These are phyloP conservation scores for Globisporangium cystogenes DNA, from an alignment of 352 stramenopile species.

Conservation along the genomic window DNA sequence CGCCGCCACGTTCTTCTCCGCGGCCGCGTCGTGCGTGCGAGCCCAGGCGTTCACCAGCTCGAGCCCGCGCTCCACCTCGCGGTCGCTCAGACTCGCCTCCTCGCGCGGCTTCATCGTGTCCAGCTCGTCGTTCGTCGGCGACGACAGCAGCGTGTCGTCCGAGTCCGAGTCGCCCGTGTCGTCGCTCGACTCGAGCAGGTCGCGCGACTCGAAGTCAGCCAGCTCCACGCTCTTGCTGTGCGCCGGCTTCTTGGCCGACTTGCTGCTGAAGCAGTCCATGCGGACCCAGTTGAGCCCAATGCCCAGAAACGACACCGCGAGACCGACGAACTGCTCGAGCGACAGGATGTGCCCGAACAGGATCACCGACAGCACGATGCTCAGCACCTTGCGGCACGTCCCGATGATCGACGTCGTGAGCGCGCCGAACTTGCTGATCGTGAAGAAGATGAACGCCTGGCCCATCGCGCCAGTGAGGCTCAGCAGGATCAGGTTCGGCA, in stretches of 20 bases:
- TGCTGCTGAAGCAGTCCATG: constrained; percentile 43
- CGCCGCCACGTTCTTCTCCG: background rate
- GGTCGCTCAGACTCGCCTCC: constrained; percentile 16
- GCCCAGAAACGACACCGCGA: constrained; percentile 57
- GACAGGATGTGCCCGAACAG: constrained; percentile 77
- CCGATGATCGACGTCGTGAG: constrained; percentile 83
- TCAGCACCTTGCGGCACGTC: constrained; percentile 82
- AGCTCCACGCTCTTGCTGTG: constrained; percentile 11
- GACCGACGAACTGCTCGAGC: constrained; percentile 54
- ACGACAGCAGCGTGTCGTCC: constrained; percentile 25
- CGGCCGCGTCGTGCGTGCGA: constrained; percentile 8
- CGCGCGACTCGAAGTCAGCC: constrained; percentile 37
- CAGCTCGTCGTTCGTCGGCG: constrained; percentile 18
- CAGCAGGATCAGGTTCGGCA: constrained; percentile 62
- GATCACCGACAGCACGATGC: constrained; percentile 80
- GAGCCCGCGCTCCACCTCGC: constrained; percentile 50
- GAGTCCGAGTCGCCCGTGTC: constrained; percentile 58
- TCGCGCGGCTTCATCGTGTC: constrained; percentile 22
- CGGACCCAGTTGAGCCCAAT: constrained; percentile 81
- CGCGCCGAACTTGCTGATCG: constrained; percentile 82
- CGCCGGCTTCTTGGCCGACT: background rate
- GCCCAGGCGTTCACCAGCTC: constrained; percentile 68
- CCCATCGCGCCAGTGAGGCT: constrained; percentile 72
- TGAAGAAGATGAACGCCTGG: constrained; percentile 86
- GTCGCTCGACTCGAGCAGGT: constrained; percentile 56